phyloP scores from a whole-genome alignment of 2,329 filamentous ascomycete species.

The Furcasterigmium sp. region DNA sequence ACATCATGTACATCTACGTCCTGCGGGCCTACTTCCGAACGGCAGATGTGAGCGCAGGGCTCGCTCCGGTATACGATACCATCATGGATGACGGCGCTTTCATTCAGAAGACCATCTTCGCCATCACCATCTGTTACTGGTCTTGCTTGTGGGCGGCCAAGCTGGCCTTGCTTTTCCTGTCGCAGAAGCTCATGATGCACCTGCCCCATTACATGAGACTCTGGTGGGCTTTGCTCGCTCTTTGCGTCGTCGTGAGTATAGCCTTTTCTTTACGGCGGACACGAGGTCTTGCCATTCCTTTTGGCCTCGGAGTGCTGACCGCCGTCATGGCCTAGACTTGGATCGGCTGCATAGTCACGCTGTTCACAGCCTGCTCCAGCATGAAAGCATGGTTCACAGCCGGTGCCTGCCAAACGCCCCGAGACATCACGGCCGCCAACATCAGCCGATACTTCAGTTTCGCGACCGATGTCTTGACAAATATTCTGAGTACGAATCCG shows the following conservation, averaged over 20 bases:
- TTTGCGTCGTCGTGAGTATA: conserved; percentile 7
- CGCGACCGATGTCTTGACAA: conserved; percentile 8
- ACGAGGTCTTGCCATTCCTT: too few relatives aligned
- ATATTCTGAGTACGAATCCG: conserved; percentile 7
- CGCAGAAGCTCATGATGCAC: conserved; percentile 5
- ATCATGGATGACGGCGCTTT: conserved; percentile 1
- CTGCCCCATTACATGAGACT: conserved; percentile 2
- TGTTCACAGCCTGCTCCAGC: conserved; percentile 9
- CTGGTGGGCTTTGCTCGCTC: conserved; percentile 8
- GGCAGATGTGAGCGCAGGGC: conserved; percentile 1
- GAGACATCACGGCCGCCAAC: conserved; percentile 6
- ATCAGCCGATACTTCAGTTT: conserved; percentile 10
- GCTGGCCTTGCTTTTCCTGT: conserved; percentile 6
- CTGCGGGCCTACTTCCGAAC: conserved; percentile 5
- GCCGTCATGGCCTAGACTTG: conserved; percentile 4
- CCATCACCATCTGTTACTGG: conserved; percentile 7
- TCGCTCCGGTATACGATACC: conserved; percentile 1
- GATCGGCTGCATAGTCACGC: conserved; percentile 7
- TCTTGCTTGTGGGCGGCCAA: conserved; percentile 10
- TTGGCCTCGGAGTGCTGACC: too few relatives aligned
- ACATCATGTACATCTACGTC: conserved; percentile 7
- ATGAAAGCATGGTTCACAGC: conserved; percentile 9
- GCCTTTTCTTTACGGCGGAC: too few relatives aligned
- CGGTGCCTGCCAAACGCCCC: conserved; percentile 5
- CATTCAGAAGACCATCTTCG: conserved; percentile 9